These are phyloP conservation scores for Coelomomyces lativittatus DNA, from an alignment of 371 early-diverging fungal species.

Conservation along the genomic window DNA sequence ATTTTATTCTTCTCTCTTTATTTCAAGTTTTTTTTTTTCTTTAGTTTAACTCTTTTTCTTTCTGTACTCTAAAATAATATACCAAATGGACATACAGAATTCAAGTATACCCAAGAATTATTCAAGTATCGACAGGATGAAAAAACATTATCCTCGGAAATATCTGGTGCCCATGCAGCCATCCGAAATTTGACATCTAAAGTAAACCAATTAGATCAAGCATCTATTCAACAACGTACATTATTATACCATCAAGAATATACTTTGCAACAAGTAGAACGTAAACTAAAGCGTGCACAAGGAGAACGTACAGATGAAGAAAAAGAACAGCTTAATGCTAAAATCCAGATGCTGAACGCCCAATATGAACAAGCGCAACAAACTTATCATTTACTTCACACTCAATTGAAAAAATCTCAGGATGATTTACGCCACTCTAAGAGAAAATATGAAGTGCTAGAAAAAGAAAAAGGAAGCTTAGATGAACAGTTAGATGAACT, in stretches of 20 bases:
- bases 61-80: background rate
- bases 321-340: conserved; percentile 14
- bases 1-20: too few species aligned
- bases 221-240: conserved; percentile 24
- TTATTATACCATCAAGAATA: conserved; percentile 33
- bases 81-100: conserved; percentile 7
- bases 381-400: conserved; percentile 12
- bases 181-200: conserved; percentile 15
- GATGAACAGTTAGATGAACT: conserved; percentile 20
- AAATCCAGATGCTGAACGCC: conserved; percentile 14
- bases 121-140: conserved; percentile 22
- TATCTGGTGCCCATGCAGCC: conserved; percentile 22
- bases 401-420: conserved; percentile 25
- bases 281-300: conserved; percentile 26
- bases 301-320: conserved; percentile 40
- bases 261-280: conserved; percentile 34
- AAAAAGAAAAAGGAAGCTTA: conserved; percentile 14
- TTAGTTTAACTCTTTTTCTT: too few species aligned
- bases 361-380: conserved; percentile 10
- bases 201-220: conserved; percentile 22
- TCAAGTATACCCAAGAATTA: conserved; percentile 23
- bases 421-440: conserved; percentile 25
- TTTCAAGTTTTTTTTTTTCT: too few species aligned
- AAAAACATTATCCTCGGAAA: conserved; percentile 19
- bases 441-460: conserved; percentile 12